Evolutionary conservation across 2,329 filamentous ascomycete genomes (phyloP), one percentile per base, ranked within the genome.

Genomic region (Ophiostoma ulmi): DNA sequence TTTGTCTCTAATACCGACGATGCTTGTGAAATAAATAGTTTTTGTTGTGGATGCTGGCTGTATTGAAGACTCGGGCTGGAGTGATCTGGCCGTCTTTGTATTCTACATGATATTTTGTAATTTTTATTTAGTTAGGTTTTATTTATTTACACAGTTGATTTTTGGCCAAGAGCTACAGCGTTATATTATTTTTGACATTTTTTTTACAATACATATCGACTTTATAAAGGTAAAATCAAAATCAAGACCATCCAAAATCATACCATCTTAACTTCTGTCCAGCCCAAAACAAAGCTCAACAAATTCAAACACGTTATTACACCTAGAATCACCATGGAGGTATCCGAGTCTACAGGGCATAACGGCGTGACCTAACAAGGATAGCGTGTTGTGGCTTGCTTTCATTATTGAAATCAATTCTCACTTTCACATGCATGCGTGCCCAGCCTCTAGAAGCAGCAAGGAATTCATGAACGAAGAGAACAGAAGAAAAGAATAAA

Each of bases 391-490:
- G 58, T 61, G 58, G 58, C 58, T 61, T 35, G 44, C 44, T 20
- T n/a, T 31, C 58, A 17, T 55, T 22, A 13, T 11, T 55, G 8
- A 7, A 55, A 8, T 58, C 8, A 26, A 26, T 2, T 61, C 11
- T 31, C 26, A 35, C 58, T 61, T 61, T 61, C 58, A 61, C 58
- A 61, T 61, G 58, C 58, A 61, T 61, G 26, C 55, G n/a, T 35
- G 58, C 58, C 58, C 58, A 61, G 58, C 58, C 58, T 7, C 58
- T 61, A 61, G 58, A 38, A 70, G 22, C 22, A n/a, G 14, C 36
- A 22, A 35, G n/a, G 44, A 48, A 48, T 20, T 48, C n/a, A n/a
- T 5, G 63, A 68, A 36, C 10, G 61, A 52, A 64, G 5, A 17
- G 8, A 55, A 13, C 39, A 67, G 67, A n/a, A 48, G 22, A 44